Percentiles rank a stretch among this genome's conserved stretches.
These are phyloP conservation scores for Sicyos edulis DNA, from an alignment of 306 rosid species.

Conservation along the genomic window DNA sequence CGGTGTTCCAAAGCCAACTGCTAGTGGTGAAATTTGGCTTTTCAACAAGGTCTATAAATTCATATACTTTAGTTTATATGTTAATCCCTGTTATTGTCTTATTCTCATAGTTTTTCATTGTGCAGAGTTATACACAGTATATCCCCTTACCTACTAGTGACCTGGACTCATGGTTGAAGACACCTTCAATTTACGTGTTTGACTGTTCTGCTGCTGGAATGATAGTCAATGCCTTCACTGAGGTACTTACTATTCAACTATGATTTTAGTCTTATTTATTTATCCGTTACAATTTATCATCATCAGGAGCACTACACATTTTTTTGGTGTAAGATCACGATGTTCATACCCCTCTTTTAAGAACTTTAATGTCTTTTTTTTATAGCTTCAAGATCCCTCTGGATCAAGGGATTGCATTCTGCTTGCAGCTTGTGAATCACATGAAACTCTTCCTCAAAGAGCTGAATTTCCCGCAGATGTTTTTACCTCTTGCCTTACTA, in stretches of 20 bases:
- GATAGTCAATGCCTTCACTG: slow-evolving; percentile 71
- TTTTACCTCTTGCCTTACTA: slow-evolving; percentile 95
- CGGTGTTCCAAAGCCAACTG: slow-evolving; percentile 96
- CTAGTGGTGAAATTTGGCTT: slow-evolving; percentile 98
- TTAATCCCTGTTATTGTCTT: background rate
- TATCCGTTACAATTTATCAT: slow-evolving; percentile 6
- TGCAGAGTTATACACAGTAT: slow-evolving; percentile 96
- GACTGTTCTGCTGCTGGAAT: slow-evolving; percentile 97
- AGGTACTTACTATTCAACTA: slow-evolving; percentile 42
- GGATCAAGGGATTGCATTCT: slow-evolving; percentile 92
- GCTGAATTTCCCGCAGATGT: slow-evolving; percentile 98
- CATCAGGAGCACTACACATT: background rate
- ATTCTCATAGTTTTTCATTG: slow-evolving; percentile 24
- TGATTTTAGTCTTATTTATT: slow-evolving; percentile 13
- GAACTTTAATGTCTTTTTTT: slow-evolving; percentile 23
- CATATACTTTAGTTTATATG: slow-evolving; percentile 9
- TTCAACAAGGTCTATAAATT: slow-evolving; percentile 71
- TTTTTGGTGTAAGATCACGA: background rate
- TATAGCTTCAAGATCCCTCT: slow-evolving; percentile 74
- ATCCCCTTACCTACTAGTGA: slow-evolving; percentile 85
- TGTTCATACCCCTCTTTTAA: slow-evolving; percentile 15
- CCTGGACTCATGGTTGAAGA: slow-evolving; percentile 97
- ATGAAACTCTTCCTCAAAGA: slow-evolving; percentile 96
- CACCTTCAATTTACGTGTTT: slow-evolving; percentile 94
- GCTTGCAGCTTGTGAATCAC: slow-evolving; percentile 97